Evolutionary conservation across 2,329 filamentous ascomycete species (phyloP).

Genomic region (Cladorrhinum sp.): DNA sequence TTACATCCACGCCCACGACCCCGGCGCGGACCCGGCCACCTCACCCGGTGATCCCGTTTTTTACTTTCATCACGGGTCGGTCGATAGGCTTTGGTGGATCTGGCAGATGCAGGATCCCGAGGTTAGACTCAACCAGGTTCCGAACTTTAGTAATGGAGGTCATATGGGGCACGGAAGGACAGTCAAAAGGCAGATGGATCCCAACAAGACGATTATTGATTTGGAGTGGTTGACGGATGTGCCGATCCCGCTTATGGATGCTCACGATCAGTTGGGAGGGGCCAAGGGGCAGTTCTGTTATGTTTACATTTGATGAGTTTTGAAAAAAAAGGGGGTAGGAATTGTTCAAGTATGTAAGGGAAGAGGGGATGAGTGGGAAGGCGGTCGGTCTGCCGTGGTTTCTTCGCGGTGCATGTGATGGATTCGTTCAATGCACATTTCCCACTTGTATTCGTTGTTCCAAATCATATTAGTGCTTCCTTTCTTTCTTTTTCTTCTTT

Average conservation of each 20-base stretch:
- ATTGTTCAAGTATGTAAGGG: too few relatives aligned
- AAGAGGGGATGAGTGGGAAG: too few relatives aligned
- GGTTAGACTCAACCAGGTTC: constrained; percentile 33
- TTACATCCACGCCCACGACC: constrained; percentile 38
- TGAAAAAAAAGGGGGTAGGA: not conserved
- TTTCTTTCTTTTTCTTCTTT: too few relatives aligned
- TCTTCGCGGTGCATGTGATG: too few relatives aligned
- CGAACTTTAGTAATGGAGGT: constrained; percentile 27
- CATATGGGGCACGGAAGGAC: constrained; percentile 6
- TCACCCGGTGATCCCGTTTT: constrained; percentile 26
- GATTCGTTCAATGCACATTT: too few relatives aligned
- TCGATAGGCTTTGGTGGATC: constrained; percentile 27
- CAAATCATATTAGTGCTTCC: too few relatives aligned
- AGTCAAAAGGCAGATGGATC: constrained; percentile 10
- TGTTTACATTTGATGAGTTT: constrained; percentile 30
- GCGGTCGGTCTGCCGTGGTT: too few relatives aligned
- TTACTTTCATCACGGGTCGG: constrained; percentile 26
- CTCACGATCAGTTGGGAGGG: constrained; percentile 30
- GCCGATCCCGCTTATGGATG: constrained; percentile 25
- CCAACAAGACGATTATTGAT: constrained; percentile 20
- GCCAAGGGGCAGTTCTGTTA: constrained; percentile 30
- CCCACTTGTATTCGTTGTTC: too few relatives aligned
- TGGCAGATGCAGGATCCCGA: constrained; percentile 30
- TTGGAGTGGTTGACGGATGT: constrained; percentile 28
- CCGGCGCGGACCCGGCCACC: constrained; percentile 35